Conservation (phyloP, 371 early-diverging fungal genomes). For the Thermomucor indicae-seudaticae region DNA sequence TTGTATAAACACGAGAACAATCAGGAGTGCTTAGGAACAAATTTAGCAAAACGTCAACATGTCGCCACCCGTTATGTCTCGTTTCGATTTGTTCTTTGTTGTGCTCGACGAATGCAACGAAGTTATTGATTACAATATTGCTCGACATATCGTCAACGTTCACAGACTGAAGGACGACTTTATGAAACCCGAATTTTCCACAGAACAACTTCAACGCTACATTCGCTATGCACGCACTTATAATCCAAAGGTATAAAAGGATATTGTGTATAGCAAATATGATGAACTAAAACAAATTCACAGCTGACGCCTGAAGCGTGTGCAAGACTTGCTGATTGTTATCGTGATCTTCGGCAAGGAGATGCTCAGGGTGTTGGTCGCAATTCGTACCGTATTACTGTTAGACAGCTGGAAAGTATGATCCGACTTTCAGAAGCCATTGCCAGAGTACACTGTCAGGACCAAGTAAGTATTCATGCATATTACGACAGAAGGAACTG, state of each 20-base stretch:
- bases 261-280: neutral
- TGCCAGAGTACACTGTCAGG: slow-evolving; percentile 88
- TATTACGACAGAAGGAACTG: neutral
- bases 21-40: neutral
- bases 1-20: neutral
- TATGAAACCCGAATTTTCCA: slow-evolving; percentile 67
- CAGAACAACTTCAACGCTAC: slow-evolving; percentile 80
- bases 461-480: slow-evolving; percentile 46
- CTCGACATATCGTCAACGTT: slow-evolving; percentile 92
- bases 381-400: slow-evolving; percentile 96
- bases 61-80: slow-evolving; percentile 99
- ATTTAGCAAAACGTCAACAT: slow-evolving; percentile 95
- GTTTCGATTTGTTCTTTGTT: slow-evolving; percentile 99
- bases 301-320: slow-evolving; percentile 80
- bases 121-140: slow-evolving; percentile 89
- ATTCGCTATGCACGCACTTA: slow-evolving; percentile 88
- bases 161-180: slow-evolving; percentile 79
- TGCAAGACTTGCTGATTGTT: slow-evolving; percentile 78
- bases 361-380: slow-evolving; percentile 74
- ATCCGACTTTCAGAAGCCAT: slow-evolving; percentile 97
- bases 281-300: neutral
- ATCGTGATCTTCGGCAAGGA: slow-evolving; percentile 87
- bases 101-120: slow-evolving; percentile 96
- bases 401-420: slow-evolving; percentile 97
- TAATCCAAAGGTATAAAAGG: slow-evolving; percentile 64